Conservation (phyloP, 2,329 filamentous ascomycete species). For the Xylariaceae sp. region DNA sequence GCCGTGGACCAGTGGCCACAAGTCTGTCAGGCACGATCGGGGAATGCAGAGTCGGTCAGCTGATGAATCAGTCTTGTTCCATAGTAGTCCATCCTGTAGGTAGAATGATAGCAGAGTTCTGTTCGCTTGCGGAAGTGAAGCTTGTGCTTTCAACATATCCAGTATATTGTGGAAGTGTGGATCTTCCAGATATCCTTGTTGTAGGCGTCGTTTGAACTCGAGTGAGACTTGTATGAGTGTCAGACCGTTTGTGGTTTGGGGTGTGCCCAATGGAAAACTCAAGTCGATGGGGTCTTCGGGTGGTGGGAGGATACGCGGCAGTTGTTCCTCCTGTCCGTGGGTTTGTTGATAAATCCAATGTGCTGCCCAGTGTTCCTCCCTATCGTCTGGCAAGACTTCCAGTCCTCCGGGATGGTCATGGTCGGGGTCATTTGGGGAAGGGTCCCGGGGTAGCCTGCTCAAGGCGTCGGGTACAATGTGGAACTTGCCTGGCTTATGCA, state of each 20-base stretch:
- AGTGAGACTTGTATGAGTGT: neutral
- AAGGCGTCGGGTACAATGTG: constrained; percentile 10
- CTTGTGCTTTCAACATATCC: neutral
- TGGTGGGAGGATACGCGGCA: too few relatives aligned
- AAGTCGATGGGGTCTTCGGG: too few relatives aligned
- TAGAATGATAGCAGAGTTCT: neutral
- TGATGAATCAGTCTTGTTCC: neutral
- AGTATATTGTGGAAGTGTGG: neutral
- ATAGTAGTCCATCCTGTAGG: neutral
- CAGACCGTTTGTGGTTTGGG: neutral
- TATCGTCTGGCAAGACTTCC: neutral
- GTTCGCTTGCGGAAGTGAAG: neutral
- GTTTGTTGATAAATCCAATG: neutral
- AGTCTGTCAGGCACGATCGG: neutral
- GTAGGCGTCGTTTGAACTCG: neutral
- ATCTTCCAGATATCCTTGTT: neutral
- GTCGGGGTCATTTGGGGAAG: neutral
- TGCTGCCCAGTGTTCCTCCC: neutral
- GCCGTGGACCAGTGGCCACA: neutral
- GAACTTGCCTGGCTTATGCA: constrained; percentile 5
- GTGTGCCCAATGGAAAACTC: neutral
- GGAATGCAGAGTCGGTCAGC: neutral
- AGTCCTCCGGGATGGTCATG: neutral
- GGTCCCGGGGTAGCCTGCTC: neutral
- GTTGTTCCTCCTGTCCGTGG: neutral